phyloP scores from a whole-genome alignment of 1,284 basidiomycete species.

The Ceratobasidium sp. region DNA sequence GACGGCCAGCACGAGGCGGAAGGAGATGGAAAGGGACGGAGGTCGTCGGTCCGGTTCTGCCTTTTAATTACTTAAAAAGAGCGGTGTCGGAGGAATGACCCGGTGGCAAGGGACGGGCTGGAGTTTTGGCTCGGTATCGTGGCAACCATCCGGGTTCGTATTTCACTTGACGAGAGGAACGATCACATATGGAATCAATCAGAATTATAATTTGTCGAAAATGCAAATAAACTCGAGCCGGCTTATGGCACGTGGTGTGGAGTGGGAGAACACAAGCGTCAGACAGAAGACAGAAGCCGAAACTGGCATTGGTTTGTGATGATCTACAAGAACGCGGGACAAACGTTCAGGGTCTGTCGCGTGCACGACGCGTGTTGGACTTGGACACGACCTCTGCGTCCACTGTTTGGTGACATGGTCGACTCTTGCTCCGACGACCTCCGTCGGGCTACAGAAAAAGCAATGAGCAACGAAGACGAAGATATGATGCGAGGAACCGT shows the following conservation, averaged over 20 bases:
- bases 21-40: constrained; percentile 26
- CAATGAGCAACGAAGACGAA: constrained; percentile 5
- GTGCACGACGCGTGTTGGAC: too few relatives aligned
- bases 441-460: background rate
- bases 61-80: constrained; percentile 11
- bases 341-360: too few relatives aligned
- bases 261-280: too few relatives aligned
- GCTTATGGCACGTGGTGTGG: too few relatives aligned
- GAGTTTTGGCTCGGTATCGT: constrained; percentile 12
- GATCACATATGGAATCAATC: background rate
- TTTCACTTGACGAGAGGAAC: constrained; percentile 5
- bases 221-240: constrained; percentile 3
- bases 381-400: background rate
- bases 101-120: background rate
- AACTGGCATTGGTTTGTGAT: too few relatives aligned
- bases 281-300: too few relatives aligned
- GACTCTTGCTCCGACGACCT: constrained; percentile 1
- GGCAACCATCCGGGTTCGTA: constrained; percentile 16
- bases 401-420: background rate
- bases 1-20: constrained; percentile 32
- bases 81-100: background rate
- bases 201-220: constrained; percentile 12
- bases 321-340: too few relatives aligned
- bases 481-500: constrained; percentile 1
- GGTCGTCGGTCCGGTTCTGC: background rate